Evolutionary conservation across 352 stramenopile genomes (phyloP).

Genomic region (Phytopythium litorale): DNA sequence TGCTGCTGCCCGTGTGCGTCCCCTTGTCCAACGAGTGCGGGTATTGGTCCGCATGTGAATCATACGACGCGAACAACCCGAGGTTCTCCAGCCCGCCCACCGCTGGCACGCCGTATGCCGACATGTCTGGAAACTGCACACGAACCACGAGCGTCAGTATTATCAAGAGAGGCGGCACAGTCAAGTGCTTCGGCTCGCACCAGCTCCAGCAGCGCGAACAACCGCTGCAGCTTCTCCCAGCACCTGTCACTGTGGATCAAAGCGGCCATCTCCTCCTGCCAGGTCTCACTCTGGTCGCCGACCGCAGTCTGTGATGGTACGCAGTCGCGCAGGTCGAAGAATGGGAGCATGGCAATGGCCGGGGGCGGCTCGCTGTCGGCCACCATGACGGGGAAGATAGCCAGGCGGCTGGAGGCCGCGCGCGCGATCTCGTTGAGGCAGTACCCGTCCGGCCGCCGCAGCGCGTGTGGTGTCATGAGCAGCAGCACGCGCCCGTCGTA

Average conservation of each 20-base stretch:
- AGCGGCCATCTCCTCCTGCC: conserved; percentile 34
- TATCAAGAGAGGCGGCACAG: background rate
- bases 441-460: conserved; percentile 69
- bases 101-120: conserved; percentile 50
- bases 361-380: conserved; percentile 60
- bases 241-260: conserved; percentile 35
- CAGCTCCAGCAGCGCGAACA: conserved; percentile 63
- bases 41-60: conserved; percentile 9
- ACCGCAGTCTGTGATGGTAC: conserved; percentile 32
- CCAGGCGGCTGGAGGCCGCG: conserved; percentile 49
- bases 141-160: conserved; percentile 6
- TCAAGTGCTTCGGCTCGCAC: conserved; percentile 14
- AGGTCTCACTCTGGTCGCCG: conserved; percentile 30
- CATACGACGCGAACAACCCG: conserved; percentile 35
- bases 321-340: conserved; percentile 72
- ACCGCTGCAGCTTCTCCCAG: conserved; percentile 38
- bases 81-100: conserved; percentile 60
- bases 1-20: conserved; percentile 28
- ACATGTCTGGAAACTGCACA: conserved; percentile 63
- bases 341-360: conserved; percentile 67
- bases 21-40: conserved; percentile 19
- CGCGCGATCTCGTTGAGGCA: conserved; percentile 78
- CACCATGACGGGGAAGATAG: conserved; percentile 71
- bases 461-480: conserved; percentile 75
- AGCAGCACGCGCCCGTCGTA: conserved; percentile 67